phyloP scores from a whole-genome alignment of 1,284 basidiomycete species.

The Apiotrichum gamsii region DNA sequence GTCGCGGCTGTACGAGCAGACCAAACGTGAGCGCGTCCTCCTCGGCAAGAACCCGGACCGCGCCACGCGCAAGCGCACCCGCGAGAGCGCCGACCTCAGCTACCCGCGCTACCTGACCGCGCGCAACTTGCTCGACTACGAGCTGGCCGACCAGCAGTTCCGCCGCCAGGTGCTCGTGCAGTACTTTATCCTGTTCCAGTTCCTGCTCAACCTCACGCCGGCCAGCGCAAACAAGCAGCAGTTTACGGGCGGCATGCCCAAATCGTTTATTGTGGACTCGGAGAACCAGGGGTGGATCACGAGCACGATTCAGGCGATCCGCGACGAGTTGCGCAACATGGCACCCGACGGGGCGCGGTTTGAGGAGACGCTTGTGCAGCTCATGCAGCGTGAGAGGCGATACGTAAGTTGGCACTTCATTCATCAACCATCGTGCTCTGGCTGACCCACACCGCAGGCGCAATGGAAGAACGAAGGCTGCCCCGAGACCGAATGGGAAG shows the following conservation, averaged over 20 bases:
- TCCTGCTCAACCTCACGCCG: conserved; percentile 40
- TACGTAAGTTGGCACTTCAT: conserved; percentile 40
- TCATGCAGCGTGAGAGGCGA: conserved; percentile 36
- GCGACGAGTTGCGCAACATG: conserved; percentile 36
- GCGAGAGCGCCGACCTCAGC: conserved; percentile 24
- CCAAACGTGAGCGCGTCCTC: conserved; percentile 28
- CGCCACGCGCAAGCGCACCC: conserved; percentile 24
- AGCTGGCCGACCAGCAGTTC: conserved; percentile 40
- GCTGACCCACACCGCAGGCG: conserved; percentile 21
- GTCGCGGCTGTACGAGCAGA: conserved; percentile 35
- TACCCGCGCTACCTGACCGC: conserved; percentile 44
- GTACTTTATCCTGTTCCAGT: conserved; percentile 46
- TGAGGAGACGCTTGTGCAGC: conserved; percentile 31
- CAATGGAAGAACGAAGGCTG: conserved; percentile 45
- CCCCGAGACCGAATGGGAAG: conserved; percentile 36
- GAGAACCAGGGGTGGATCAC: conserved; percentile 34
- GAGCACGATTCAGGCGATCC: conserved; percentile 23
- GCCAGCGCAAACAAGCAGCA: conserved; percentile 35
- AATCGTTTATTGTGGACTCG: conserved; percentile 35
- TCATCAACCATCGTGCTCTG: neutral
- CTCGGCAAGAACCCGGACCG: conserved; percentile 25
- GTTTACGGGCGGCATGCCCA: conserved; percentile 42
- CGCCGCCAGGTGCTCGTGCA: conserved; percentile 45
- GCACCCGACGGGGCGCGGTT: conserved; percentile 30
- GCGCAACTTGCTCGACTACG: conserved; percentile 37